Percentiles rank a stretch among this genome's conserved stretches.
These are phyloP conservation scores for Quercus phellos DNA, from an alignment of 331 rosid species.

Conservation along the genomic window DNA sequence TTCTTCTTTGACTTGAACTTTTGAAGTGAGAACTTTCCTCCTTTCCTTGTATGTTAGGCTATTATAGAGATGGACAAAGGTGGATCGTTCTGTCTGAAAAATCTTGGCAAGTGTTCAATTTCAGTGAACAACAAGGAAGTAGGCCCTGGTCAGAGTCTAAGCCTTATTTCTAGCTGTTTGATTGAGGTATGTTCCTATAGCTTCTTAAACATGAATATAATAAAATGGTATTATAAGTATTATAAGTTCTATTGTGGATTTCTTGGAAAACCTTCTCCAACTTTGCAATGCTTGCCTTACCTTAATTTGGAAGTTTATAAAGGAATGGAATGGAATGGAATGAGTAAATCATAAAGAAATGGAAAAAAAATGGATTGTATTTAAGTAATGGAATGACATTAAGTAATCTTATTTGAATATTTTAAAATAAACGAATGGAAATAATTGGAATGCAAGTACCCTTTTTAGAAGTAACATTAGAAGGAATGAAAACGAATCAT, in stretches of 20 bases:
- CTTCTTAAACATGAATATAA: slow-evolving; percentile 9
- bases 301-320: too few relatives aligned
- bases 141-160: slow-evolving; percentile 55
- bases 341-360: too few relatives aligned
- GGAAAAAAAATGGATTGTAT: too few relatives aligned
- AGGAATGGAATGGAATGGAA: too few relatives aligned
- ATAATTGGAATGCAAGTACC: too few relatives aligned
- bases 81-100: slow-evolving; percentile 70
- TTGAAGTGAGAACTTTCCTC: not conserved
- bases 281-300: too few relatives aligned
- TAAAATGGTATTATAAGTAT: not conserved
- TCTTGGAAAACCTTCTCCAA: too few relatives aligned
- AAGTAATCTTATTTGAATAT: too few relatives aligned
- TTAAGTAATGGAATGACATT: too few relatives aligned
- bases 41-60: slow-evolving; percentile 48
- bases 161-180: slow-evolving; percentile 60
- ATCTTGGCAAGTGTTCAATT: slow-evolving; percentile 68
- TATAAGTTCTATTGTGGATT: not conserved
- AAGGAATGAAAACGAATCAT: too few relatives aligned
- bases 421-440: too few relatives aligned
- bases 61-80: slow-evolving; percentile 64
- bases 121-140: slow-evolving; percentile 72
- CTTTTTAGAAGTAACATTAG: too few relatives aligned
- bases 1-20: not conserved
- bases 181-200: slow-evolving; percentile 66